Conservation (phyloP, 805 yeast species). For the Metschnikowia lochheadii region DNA sequence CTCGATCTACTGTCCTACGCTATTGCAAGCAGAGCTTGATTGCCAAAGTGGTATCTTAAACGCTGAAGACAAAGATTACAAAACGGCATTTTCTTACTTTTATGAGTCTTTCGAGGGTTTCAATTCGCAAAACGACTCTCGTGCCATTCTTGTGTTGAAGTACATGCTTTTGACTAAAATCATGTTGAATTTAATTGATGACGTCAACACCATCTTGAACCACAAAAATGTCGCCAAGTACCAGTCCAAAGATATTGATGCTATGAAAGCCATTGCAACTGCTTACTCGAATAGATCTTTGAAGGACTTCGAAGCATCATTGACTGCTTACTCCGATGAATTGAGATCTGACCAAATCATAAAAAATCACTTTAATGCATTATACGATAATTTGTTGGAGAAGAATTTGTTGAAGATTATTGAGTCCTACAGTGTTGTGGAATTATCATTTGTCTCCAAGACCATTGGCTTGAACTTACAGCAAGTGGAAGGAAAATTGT, state of each 20-base stretch:
- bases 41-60: constrained; percentile 92
- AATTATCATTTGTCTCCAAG: constrained; percentile 80
- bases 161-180: constrained; percentile 91
- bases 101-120: constrained; percentile 93
- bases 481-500: constrained; percentile 89
- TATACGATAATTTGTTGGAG: constrained; percentile 88
- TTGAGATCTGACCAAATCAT: constrained; percentile 83
- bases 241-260: constrained; percentile 84
- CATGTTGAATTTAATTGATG: constrained; percentile 85
- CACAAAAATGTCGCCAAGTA: constrained; percentile 67
- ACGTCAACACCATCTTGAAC: constrained; percentile 70
- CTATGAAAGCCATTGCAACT: constrained; percentile 88
- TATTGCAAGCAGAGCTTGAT: constrained; percentile 89
- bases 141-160: constrained; percentile 74
- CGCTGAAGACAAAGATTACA: constrained; percentile 95
- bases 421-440: constrained; percentile 96
- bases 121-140: constrained; percentile 57
- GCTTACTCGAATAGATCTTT: constrained; percentile 89
- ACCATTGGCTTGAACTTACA: constrained; percentile 82
- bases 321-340: constrained; percentile 66
- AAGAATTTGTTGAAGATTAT: constrained; percentile 91
- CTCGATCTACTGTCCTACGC: constrained; percentile 91
- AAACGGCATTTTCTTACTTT: constrained; percentile 92
- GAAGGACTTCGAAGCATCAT: constrained; percentile 83
- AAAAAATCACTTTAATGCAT: constrained; percentile 85